Conservation (phyloP, 2,329 filamentous ascomycete species). For the Periconia sp. region DNA sequence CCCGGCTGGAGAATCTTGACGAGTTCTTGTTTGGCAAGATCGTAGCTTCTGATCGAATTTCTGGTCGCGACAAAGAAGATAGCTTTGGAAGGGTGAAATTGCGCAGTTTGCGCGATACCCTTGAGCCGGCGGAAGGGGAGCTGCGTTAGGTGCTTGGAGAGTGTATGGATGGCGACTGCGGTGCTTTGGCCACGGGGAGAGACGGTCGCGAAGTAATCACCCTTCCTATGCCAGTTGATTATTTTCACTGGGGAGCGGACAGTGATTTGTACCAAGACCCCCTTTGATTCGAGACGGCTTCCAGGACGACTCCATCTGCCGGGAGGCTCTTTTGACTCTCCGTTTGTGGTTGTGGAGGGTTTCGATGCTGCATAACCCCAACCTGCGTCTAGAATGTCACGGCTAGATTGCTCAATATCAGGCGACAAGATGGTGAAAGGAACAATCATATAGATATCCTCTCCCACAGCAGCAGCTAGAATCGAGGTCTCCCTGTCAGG, state of each 20-base stretch:
- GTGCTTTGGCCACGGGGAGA: conserved; percentile 76
- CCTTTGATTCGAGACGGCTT: conserved; percentile 70
- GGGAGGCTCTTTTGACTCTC: conserved; percentile 69
- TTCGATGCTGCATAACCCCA: conserved; percentile 86
- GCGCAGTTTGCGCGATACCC: conserved; percentile 81
- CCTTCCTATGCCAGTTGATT: conserved; percentile 89
- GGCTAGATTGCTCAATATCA: conserved; percentile 71
- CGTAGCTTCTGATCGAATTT: conserved; percentile 89
- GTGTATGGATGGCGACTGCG: conserved; percentile 89
- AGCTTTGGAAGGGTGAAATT: conserved; percentile 91
- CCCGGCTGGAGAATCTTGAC: conserved; percentile 93
- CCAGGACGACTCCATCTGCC: conserved; percentile 84
- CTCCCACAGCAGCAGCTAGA: conserved; percentile 79
- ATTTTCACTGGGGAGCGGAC: conserved; percentile 82
- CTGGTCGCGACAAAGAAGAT: conserved; percentile 97
- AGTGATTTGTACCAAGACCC: conserved; percentile 78
- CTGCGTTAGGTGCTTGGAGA: conserved; percentile 93
- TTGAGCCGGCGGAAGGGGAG: conserved; percentile 82
- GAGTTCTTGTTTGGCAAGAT: conserved; percentile 86
- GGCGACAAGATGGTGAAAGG: conserved; percentile 68
- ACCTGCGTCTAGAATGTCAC: conserved; percentile 79
- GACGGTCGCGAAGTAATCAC: conserved; percentile 92
- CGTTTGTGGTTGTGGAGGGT: conserved; percentile 53
- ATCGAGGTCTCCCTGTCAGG: conserved; percentile 79
- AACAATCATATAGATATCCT: conserved; percentile 82